A percentile compares a stretch with the other conserved stretches of the same genome.
Conservation (phyloP, 257 asterid genomes). For the Misopates orontium region DNA sequence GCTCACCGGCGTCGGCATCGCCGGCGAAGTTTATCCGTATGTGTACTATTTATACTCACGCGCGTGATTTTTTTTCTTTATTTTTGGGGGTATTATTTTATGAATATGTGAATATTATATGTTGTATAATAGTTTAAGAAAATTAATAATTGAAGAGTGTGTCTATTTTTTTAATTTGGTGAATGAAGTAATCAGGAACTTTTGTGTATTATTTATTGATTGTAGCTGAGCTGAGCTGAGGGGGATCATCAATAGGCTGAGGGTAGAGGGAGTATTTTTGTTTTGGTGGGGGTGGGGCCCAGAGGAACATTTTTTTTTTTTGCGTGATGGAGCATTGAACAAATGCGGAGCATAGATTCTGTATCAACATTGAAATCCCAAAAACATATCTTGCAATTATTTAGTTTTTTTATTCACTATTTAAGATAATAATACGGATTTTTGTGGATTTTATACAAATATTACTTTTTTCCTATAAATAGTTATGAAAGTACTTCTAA, state of each 20-base stretch:
- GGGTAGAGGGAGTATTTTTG: slow-evolving; percentile 29
- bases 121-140: too few relatives aligned
- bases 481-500: too few relatives aligned
- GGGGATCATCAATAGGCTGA: slow-evolving; percentile 21
- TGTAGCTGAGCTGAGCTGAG: not conserved
- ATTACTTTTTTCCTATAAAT: too few relatives aligned
- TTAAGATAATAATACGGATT: too few relatives aligned
- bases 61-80: not conserved
- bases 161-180: slow-evolving; percentile 21
- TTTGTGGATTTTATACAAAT: not conserved
- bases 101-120: not conserved
- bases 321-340: slow-evolving; percentile 6
- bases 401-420: not conserved
- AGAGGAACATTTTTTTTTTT: not conserved
- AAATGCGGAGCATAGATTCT: slow-evolving; percentile 39
- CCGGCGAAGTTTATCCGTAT: slow-evolving; percentile 28
- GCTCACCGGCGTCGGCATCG: slow-evolving; percentile 98
- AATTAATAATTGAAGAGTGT: not conserved
- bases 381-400: not conserved
- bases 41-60: not conserved
- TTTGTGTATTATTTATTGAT: slow-evolving; percentile 38
- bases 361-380: not conserved
- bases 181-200: slow-evolving; percentile 33
- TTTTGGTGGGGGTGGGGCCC: slow-evolving; percentile 40
- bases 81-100: not conserved